Percentiles rank a stretch among this genome's conserved stretches.
Evolutionary conservation across 352 stramenopile species (phyloP).

Genomic region (Globisporangium parvum): DNA sequence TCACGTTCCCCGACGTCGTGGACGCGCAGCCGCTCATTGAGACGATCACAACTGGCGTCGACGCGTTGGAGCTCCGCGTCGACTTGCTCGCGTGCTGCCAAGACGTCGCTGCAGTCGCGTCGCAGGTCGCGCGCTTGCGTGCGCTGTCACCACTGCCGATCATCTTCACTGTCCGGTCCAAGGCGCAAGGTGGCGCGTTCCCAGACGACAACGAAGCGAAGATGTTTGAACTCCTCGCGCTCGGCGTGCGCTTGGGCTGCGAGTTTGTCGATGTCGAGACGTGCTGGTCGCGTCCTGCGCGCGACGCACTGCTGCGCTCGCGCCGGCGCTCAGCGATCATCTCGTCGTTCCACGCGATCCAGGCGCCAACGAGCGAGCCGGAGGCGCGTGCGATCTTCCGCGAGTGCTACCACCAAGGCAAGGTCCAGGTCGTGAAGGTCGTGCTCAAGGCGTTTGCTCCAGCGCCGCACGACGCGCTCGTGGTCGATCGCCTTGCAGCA

Average conservation of each 20-base stretch:
- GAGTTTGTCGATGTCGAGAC: conserved; percentile 97
- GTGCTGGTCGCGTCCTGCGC: conserved; percentile 71
- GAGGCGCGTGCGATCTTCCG: conserved; percentile 49
- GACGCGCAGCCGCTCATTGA: conserved; percentile 38
- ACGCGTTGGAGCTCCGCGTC: conserved; percentile 95
- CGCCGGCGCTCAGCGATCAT: conserved; percentile 57
- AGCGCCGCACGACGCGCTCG: conserved; percentile 79
- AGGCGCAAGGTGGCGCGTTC: conserved; percentile 92
- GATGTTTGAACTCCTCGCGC: conserved; percentile 82
- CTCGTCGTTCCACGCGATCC: conserved; percentile 72
- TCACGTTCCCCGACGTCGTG: conserved; percentile 62
- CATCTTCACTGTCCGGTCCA: conserved; percentile 95
- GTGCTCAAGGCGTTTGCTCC: conserved; percentile 71
- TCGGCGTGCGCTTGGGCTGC: conserved; percentile 90
- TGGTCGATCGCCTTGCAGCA: conserved; percentile 64
- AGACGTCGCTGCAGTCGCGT: conserved; percentile 55
- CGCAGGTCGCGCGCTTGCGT: conserved; percentile 72
- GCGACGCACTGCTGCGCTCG: conserved; percentile 34
- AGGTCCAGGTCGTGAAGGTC: conserved; percentile 89
- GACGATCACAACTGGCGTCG: conserved; percentile 74
- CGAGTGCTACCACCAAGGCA: conserved; percentile 59
- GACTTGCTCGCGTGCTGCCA: conserved; percentile 80
- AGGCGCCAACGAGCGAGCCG: conserved; percentile 40
- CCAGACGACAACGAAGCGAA: conserved; percentile 86
- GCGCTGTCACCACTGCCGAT: conserved; percentile 90